Evolutionary conservation across 2,329 filamentous ascomycete species (phyloP), one percentile per base, ranked within the genome.

Genomic region (Uncinocarpus reesii): DNA sequence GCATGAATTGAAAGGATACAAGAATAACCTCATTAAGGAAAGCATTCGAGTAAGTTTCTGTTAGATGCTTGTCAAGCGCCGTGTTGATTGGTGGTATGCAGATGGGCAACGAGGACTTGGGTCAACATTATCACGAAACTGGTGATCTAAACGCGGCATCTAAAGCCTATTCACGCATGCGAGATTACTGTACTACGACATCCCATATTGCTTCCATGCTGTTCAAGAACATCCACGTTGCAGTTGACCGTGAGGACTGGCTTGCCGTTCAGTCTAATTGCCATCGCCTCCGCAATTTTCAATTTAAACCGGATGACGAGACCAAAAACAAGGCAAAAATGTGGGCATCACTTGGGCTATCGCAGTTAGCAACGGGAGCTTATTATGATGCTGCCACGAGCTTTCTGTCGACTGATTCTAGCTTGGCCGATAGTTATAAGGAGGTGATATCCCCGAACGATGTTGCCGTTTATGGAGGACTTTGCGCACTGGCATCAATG

Each of bases 1-100:
- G 62, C 71, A 77, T 13, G 87, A 96, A 65, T 73, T 98, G 16
- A 89, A 88, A 65, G 83, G 83, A 1, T 96, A 96, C 67, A 95
- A 92, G 68, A 95, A 95, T 62, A 98, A 96, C 59, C 70, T 96
- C 36, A 88, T 98, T 58, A 95, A 95, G 64, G 92, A 98, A 69
- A 95, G 88, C 69, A 95, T 96, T 59, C 71, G 89, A 57, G 88
- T 93, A 73, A 49, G 76, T 60, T 13, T 48, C 7, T 6, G 41
- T 40, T 24, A 36, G 11, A 24, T 20, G 43, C 29, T 18, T 11
- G 15, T 40, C 23, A 26, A 15, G 40, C 56, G 20, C 47, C 28
- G 28, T 42, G 29, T 21, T 36, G 18, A 46, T 43, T 31, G 31
- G 42, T 18, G 34, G 15, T 11, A 18, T 37, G 15, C 57, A 94